Base-by-base conservation (phyloP, 148 eudicot species). In the Chenopodium album region DNA sequence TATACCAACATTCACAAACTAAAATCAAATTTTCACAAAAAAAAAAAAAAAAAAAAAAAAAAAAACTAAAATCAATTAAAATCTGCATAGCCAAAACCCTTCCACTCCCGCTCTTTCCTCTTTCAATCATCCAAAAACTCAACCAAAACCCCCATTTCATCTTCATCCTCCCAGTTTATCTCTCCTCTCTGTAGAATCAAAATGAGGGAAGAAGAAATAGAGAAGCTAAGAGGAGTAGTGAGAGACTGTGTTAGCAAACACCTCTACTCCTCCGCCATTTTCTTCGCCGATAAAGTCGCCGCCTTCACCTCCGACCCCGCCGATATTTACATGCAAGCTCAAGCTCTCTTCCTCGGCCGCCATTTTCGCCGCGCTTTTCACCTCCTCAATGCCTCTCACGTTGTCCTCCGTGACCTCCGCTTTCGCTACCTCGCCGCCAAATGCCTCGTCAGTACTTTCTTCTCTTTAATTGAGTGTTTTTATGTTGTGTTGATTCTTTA, bases 341-440 rank as follows among this genome's bases (percentile, higher is more conserved):
- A 96, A 80, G 97, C 99, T 3, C 90, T 96, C 0, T 96, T 91
- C 84, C 92, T 96, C 0, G 99, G 98, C 54, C 97, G 99, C 63
- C 99, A 96, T 71, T 94, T 92, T 41, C 92, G 99, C 44, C 94
- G 98, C 34, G 98, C 99, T 28, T 96, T 90, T 75, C 99, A 94
- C 85, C 98, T 96, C 74, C 95, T 96, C 67, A 94, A 94, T 79
- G 92, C 99, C 76, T 96, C 99, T 11, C 97, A 86, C 34, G 90
- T 96, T 73, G 97, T 96, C 13, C 95, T 86, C 73, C 89, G 95
- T 17, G 99, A 96, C 74, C 98, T 94, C 75, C 97, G 98, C 8
- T 96, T 96, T 74, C 98, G 95, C 56, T 96, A 96, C 86, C 97
- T 96, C 76, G 98, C 98, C 52, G 99, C 99, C 82, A 94, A 96